Base-by-base conservation (phyloP, 345 rosid species). In the Linum tenue region DNA sequence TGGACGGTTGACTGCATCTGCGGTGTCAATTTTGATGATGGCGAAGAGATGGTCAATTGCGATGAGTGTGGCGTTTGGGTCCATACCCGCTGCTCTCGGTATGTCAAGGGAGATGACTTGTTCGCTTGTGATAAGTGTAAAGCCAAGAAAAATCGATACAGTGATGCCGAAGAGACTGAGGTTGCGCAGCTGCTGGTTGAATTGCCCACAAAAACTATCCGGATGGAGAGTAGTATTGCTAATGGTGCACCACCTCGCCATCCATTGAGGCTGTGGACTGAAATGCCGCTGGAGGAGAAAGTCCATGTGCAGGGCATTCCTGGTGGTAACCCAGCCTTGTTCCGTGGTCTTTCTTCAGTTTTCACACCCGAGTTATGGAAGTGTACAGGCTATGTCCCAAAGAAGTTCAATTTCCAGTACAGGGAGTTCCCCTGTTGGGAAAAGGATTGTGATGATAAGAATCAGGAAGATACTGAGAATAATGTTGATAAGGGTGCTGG, bases 1-100 rank as follows among this genome's bases (percentile, higher is more conserved):
- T 92, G 98, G 98, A 90, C 88, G 10, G 99, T 94, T 62, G 97
- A 94, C 78, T 94, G 99, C 64, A 84, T 84, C 0, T 92, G 99
- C 61, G 95, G 99, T 38, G 97, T 94, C 53, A 85, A 76, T 64
- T 94, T 84, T 31, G 99, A 94, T 58, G 97, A 94, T 63, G 99
- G 99, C 8, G 91, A 90, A 70, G 97, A 94, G 85, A 94, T 94
- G 99, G 97, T 94, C 59, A 89, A 90, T 71, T 94, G 99, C 60
- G 99, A 90, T 9, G 99, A 90, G 76, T 94, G 97, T 62, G 96
- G 97, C 42, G 97, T 92, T 37, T 92, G 98, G 98, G 98, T 90
- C 41, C 99, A 94, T 73, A 90, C 99, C 3, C 87, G 97, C 57
- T 94, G 99, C 62, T 94, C 96, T 0, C 78, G 86, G 65, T 94